Conservation (phyloP, 768 basidiomycete genomes). For the Royoungia palumana region DNA sequence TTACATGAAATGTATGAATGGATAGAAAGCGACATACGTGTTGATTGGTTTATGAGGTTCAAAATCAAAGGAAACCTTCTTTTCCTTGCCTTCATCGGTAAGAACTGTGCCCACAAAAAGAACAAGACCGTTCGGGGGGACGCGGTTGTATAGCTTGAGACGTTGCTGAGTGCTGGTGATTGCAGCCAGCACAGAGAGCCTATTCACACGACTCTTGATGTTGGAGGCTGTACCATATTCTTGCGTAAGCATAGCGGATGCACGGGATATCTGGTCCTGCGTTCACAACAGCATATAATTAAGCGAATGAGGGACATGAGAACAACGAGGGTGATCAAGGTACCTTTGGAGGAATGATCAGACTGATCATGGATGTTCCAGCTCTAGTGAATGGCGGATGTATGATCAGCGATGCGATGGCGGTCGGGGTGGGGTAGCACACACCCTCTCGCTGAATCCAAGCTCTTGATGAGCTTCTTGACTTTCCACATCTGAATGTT, state of each 20-base stretch:
- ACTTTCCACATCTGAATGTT: slow-evolving; percentile 99
- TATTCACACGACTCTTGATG: slow-evolving; percentile 98
- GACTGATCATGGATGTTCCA: slow-evolving; percentile 98
- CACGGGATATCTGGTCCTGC: slow-evolving; percentile 91
- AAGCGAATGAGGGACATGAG: neutral
- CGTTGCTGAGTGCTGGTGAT: slow-evolving; percentile 98
- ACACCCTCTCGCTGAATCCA: slow-evolving; percentile 72
- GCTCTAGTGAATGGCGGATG: slow-evolving; percentile 47
- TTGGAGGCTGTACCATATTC: slow-evolving; percentile 99
- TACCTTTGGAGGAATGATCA: slow-evolving; percentile 94
- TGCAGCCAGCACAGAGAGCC: slow-evolving; percentile 94
- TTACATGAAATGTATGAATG: neutral
- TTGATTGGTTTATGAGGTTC: slow-evolving; percentile 99
- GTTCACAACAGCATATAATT: slow-evolving; percentile 1
- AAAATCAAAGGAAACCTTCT: slow-evolving; percentile 98
- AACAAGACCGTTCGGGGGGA: slow-evolving; percentile 95
- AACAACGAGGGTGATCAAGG: slow-evolving; percentile 18
- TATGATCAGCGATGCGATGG: slow-evolving; percentile 22
- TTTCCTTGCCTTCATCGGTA: slow-evolving; percentile 98
- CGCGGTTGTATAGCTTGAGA: slow-evolving; percentile 93
- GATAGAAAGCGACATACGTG: slow-evolving; percentile 56
- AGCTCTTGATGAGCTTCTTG: slow-evolving; percentile 98
- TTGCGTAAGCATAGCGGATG: slow-evolving; percentile 94
- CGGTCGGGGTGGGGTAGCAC: neutral
- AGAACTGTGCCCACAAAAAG: slow-evolving; percentile 98